These are phyloP conservation scores for Exserohilum turcica DNA, from an alignment of 2,329 filamentous ascomycete species.

Conservation along the genomic window DNA sequence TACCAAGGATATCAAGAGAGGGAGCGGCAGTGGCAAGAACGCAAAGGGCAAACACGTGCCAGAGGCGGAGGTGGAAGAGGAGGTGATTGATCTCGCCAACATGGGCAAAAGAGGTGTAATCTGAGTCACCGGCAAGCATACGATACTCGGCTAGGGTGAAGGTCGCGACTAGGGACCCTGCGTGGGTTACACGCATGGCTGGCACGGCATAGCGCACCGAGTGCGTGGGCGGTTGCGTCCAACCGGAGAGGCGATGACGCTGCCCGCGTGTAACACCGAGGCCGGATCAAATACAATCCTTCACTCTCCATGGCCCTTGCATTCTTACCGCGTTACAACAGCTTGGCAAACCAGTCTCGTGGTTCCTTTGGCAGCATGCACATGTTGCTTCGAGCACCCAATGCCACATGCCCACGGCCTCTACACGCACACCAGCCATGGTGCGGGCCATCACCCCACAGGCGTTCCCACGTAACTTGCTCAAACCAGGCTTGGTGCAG, in stretches of 20 bases:
- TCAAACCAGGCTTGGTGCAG: slow-evolving; percentile 24
- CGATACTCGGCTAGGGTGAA: neutral
- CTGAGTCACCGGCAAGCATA: slow-evolving; percentile 1
- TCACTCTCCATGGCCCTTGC: neutral
- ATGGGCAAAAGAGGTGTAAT: slow-evolving; percentile 41
- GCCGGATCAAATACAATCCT: neutral
- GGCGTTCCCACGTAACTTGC: slow-evolving; percentile 33
- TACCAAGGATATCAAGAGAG: slow-evolving; percentile 26
- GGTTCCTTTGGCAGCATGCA: neutral
- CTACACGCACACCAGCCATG: slow-evolving; percentile 1
- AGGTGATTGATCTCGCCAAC: slow-evolving; percentile 46
- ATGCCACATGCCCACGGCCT: slow-evolving; percentile 10
- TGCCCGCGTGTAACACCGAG: neutral
- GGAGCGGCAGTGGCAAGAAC: slow-evolving; percentile 28
- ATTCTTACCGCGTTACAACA: neutral
- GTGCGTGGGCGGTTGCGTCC: neutral
- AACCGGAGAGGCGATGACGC: neutral
- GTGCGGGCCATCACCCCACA: slow-evolving; percentile 1
- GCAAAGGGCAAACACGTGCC: slow-evolving; percentile 29
- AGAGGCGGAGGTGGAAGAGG: slow-evolving; percentile 41
- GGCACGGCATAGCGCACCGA: neutral
- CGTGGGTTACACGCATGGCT: neutral
- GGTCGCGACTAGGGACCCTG: neutral
- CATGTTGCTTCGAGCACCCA: neutral
- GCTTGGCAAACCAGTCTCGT: neutral